Evolutionary conservation across 306 rosid genomes (phyloP).

Genomic region (Vigna angularis): DNA sequence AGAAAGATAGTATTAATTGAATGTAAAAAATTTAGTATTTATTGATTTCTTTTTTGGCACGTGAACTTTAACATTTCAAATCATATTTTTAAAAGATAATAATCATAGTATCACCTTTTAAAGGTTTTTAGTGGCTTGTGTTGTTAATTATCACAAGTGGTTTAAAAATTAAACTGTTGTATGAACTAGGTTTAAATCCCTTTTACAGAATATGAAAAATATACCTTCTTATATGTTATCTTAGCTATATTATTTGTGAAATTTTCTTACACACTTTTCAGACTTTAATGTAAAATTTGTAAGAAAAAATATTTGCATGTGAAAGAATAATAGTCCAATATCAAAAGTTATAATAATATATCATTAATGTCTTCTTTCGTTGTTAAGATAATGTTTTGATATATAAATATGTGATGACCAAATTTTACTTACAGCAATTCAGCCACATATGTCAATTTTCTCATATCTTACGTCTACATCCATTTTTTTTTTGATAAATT

Average conservation of each 20-base stretch:
- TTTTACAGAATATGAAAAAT: too few species aligned
- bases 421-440: conserved; percentile 28
- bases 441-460: conserved; percentile 42
- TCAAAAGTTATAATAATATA: too few species aligned
- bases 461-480: conserved; percentile 19
- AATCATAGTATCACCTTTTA: not conserved
- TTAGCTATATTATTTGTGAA: too few species aligned
- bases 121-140: not conserved
- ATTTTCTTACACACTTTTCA: too few species aligned
- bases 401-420: not conserved
- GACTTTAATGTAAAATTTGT: too few species aligned
- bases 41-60: not conserved
- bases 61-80: not conserved
- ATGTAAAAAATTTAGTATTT: too few species aligned
- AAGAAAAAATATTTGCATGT: too few species aligned
- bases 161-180: not conserved
- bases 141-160: not conserved
- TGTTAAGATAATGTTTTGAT: conserved; percentile 38
- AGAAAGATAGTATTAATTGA: too few species aligned
- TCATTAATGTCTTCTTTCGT: too few species aligned
- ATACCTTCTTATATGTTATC: too few species aligned
- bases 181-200: too few species aligned
- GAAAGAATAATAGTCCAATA: too few species aligned
- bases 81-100: not conserved
- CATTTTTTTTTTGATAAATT: conserved; percentile 6